Percentiles rank a stretch among this genome's conserved stretches.
Conservation (phyloP, 2,329 filamentous ascomycete genomes). For the Bisporella sp. region DNA sequence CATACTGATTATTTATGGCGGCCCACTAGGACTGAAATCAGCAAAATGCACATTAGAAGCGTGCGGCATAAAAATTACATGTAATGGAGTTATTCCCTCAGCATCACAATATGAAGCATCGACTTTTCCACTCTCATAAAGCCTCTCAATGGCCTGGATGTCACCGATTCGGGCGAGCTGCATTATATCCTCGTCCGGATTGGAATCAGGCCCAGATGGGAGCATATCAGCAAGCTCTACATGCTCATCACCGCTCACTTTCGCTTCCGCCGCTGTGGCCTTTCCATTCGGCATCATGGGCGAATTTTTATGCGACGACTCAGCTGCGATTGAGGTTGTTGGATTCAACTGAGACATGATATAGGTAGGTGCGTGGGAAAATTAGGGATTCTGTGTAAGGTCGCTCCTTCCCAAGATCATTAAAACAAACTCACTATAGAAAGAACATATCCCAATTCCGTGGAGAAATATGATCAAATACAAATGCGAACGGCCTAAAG, state of each 20-base stretch:
- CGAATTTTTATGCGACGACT: too few relatives aligned
- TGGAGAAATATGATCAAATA: too few relatives aligned
- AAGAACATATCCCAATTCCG: too few relatives aligned
- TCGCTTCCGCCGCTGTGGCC: slow-evolving; percentile 43
- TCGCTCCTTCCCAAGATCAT: too few relatives aligned
- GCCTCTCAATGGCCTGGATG: slow-evolving; percentile 75
- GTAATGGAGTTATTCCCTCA: slow-evolving; percentile 91
- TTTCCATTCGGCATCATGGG: slow-evolving; percentile 46
- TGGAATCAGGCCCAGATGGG: slow-evolving; percentile 12
- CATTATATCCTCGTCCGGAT: slow-evolving; percentile 77
- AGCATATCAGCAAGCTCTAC: slow-evolving; percentile 28
- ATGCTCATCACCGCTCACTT: slow-evolving; percentile 38
- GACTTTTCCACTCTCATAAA: slow-evolving; percentile 77
- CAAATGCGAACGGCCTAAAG: too few relatives aligned
- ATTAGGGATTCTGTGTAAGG: too few relatives aligned
- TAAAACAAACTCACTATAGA: too few relatives aligned
- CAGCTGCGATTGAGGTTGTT: too few relatives aligned
- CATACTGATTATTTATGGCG: slow-evolving; percentile 97
- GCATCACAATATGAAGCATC: slow-evolving; percentile 80
- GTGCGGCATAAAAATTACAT: slow-evolving; percentile 48
- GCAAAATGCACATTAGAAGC: background rate
- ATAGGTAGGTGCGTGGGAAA: too few relatives aligned
- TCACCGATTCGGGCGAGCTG: slow-evolving; percentile 87
- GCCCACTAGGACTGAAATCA: slow-evolving; percentile 67
- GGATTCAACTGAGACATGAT: too few relatives aligned